A percentile compares a stretch with the other conserved stretches of the same genome.
Conservation (phyloP, 129 eudicot species). For the Escallonia rubra region DNA sequence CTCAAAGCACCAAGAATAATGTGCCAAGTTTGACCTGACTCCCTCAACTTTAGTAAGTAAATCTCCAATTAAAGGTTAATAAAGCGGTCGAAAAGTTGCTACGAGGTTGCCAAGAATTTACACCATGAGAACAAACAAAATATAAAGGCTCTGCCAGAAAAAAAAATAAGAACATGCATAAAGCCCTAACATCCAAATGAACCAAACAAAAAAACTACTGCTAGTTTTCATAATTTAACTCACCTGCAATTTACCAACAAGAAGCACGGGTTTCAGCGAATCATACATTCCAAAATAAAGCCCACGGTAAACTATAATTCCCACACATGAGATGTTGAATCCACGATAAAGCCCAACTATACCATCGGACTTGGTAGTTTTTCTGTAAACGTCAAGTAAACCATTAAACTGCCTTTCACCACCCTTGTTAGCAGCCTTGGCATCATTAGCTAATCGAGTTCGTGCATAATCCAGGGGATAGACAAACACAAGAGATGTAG, state of each 20-base stretch:
- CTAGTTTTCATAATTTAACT: neutral
- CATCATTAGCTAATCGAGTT: conserved; percentile 64
- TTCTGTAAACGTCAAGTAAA: conserved; percentile 56
- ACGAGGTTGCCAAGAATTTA: too few species aligned
- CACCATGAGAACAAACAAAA: neutral
- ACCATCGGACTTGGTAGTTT: conserved; percentile 60
- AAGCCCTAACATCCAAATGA: neutral
- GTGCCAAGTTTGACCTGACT: too few species aligned
- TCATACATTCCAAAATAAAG: conserved; percentile 65
- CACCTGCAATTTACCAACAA: conserved; percentile 45
- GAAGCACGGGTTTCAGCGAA: conserved; percentile 53
- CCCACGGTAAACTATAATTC: conserved; percentile 61
- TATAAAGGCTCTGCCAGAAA: neutral
- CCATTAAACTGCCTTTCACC: conserved; percentile 64
- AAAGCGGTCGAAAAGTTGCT: too few species aligned
- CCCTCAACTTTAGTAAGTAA: too few species aligned
- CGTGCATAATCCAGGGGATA: conserved; percentile 65
- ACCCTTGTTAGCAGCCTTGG: conserved; percentile 49
- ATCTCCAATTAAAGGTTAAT: too few species aligned
- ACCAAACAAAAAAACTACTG: neutral
- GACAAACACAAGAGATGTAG: conserved; percentile 56
- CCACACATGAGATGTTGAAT: conserved; percentile 57
- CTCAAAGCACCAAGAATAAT: too few species aligned
- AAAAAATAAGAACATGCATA: neutral
- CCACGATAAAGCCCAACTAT: conserved; percentile 62